Evolutionary conservation across 257 asterid species (phyloP), one percentile per base, ranked within the genome.

Genomic region (Solanum sejunctum): DNA sequence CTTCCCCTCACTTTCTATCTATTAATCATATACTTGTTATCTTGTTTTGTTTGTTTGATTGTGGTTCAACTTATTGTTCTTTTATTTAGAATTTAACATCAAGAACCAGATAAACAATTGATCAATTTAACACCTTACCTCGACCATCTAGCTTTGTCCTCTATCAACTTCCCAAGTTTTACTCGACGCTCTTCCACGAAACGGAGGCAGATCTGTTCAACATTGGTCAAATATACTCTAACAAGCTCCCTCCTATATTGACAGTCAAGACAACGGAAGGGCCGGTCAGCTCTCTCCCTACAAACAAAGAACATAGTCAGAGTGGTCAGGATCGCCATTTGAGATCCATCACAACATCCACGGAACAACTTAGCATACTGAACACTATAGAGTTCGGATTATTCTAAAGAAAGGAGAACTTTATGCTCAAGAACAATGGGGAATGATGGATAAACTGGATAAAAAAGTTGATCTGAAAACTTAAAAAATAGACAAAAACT

Each of bases 211-310:
- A 93, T 94, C 88, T 95, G 97, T 85, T 95, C 99, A 21, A 96
- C 99, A 86, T 96, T 96, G 78, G 96, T 91, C 90, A 95, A 88
- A 89, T 96, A 96, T 12, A 95, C 98, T 63, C 99, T 88, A 32
- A 95, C 93, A 88, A 95, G 98, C 86, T 96, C 99, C 93, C 99
- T 90, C 88, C 99, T 88, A 85, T 96, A 96, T 86, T 89, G 93
- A 88, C 93, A 88, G 86, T 93, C 98, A 47, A 96, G 98, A 88
- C 98, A 96, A 72, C 98, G 97, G 86, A 96, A 96, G 12, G 97
- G 99, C 56, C 95, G 91, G 80, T 96, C 95, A 51, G 92, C 90
- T 92, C 97, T 96, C 90, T 94, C 99, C 94, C 99, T 96, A 89
- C 83, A 85, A 84, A 90, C 32, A 60, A 86, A 89, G 69, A 77